Percentiles rank a stretch among this genome's conserved stretches.
These are phyloP conservation scores for Mycotypha africana DNA, from an alignment of 371 early-diverging fungal species.

Conservation along the genomic window DNA sequence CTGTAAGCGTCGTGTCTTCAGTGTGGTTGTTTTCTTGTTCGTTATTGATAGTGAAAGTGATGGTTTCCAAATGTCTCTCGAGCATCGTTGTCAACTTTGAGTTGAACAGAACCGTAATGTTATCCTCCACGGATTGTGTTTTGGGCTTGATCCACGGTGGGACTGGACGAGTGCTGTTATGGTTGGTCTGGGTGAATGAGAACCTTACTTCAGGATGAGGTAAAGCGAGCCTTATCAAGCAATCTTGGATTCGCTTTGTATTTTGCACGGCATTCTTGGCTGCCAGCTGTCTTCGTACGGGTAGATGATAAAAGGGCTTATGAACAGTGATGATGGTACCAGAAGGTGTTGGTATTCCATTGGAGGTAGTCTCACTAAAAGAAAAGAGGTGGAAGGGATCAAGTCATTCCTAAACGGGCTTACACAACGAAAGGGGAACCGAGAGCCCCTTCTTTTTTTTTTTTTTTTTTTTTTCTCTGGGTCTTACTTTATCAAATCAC, in stretches of 20 bases:
- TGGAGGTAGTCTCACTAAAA: not conserved
- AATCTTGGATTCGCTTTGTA: conserved; percentile 22
- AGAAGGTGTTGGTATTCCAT: conserved; percentile 1
- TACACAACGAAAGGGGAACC: too few relatives aligned
- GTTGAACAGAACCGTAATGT: too few relatives aligned
- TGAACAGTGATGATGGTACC: conserved; percentile 35
- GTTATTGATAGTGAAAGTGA: too few relatives aligned
- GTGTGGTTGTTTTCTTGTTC: too few relatives aligned
- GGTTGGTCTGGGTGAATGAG: conserved; percentile 6
- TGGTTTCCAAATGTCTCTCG: too few relatives aligned
- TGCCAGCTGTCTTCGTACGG: conserved; percentile 41
- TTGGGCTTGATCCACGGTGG: conserved; percentile 26
- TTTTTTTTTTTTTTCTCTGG: not conserved
- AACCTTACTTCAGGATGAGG: conserved; percentile 30
- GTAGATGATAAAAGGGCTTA: conserved; percentile 34
- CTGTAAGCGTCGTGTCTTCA: conserved; percentile 3
- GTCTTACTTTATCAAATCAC: conserved; percentile 24
- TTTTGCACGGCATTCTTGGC: conserved; percentile 12
- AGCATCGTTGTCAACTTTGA: too few relatives aligned
- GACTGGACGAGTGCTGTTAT: not conserved
- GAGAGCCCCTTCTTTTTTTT: not conserved
- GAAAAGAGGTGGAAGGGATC: not conserved
- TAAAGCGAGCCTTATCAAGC: conserved; percentile 24
- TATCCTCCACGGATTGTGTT: conserved; percentile 8
- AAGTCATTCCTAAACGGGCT: too few relatives aligned